These are phyloP conservation scores for Vanderwaltozyma polyspora DNA, from an alignment of 805 yeast genomes.

Conservation along the genomic window DNA sequence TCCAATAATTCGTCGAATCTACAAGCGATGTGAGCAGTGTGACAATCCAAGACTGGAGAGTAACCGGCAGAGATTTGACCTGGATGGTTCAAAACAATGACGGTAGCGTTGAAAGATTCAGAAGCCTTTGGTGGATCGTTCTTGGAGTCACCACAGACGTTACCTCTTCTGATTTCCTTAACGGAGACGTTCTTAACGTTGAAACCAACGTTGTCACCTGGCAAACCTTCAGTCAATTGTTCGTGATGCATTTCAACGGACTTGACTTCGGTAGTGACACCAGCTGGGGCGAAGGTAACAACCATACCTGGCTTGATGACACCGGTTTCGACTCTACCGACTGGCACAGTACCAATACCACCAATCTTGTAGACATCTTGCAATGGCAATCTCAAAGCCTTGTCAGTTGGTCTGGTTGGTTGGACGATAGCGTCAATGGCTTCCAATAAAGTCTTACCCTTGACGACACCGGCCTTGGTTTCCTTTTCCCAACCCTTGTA, in stretches of 20 bases:
- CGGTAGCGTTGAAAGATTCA: conserved; percentile 76
- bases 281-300: conserved; percentile 82
- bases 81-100: conserved; percentile 81
- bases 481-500: conserved; percentile 78
- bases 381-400: conserved; percentile 82
- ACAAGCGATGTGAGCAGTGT: conserved; percentile 87
- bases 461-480: conserved; percentile 56
- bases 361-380: conserved; percentile 91
- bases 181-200: conserved; percentile 85
- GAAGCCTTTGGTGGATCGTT: conserved; percentile 77
- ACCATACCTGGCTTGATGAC: conserved; percentile 85
- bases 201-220: conserved; percentile 89
- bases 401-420: conserved; percentile 71
- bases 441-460: conserved; percentile 76
- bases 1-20: conserved; percentile 67
- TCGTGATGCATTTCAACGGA: conserved; percentile 85
- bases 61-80: conserved; percentile 87
- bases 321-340: conserved; percentile 92
- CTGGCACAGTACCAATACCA: conserved; percentile 87
- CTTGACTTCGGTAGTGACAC: conserved; percentile 83
- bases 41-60: conserved; percentile 85
- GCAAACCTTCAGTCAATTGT: conserved; percentile 64
- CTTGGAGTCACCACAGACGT: conserved; percentile 85
- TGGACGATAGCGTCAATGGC: conserved; percentile 78
- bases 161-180: conserved; percentile 85